Base-by-base conservation (phyloP, 1,139 yeast genomes). In the Pichia sp. region DNA sequence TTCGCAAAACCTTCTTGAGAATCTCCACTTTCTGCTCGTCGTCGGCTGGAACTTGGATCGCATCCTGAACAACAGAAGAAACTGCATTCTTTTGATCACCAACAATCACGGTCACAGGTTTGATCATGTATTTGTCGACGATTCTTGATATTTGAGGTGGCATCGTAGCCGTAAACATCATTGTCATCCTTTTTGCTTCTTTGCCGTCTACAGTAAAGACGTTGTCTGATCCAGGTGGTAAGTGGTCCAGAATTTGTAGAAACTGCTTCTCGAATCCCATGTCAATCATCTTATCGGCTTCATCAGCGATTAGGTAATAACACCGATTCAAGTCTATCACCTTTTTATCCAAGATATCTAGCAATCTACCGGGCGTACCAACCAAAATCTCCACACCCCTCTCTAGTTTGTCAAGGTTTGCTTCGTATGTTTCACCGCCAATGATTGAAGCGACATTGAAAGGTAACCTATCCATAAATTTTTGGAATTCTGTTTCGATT, bases 161-260 rank as follows among this genome's bases (percentile, higher is more conserved):
- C 73, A 91, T 78, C 0, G 98, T 91, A 0, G 97, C 97, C 0
- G 96, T 84, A 58, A 85, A 91, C 96, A 91, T 83, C 71, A 86
- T 69, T 0, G 94, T 84, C 33, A 55, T 74, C 72, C 50, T 70
- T 73, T 41, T 73, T 5, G 45, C 42, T 45, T 33, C 47, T 5
- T 27, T 18, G 41, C 44, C 38, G 15, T 50, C 49, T 23, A 42
- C 46, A 21, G 44, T 40, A 24, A 48, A 51, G 8, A 51, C 52
- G 26, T 50, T 51, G 2, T 23, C 27, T 35, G 32, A 57, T 5
- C 58, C 56, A 1, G 45, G 44, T 21, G 69, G 85, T 24, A 77
- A 58, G 18, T 61, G 58, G 8, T 62, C 62, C 38, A 84, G 59
- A 15, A 91, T 73, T 21, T 67, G 64, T 25, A 69, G 72, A 31